A percentile compares a stretch with the other conserved stretches of the same genome.
Evolutionary conservation across 306 rosid species (phyloP).

Genomic region (Lablab purpureus): DNA sequence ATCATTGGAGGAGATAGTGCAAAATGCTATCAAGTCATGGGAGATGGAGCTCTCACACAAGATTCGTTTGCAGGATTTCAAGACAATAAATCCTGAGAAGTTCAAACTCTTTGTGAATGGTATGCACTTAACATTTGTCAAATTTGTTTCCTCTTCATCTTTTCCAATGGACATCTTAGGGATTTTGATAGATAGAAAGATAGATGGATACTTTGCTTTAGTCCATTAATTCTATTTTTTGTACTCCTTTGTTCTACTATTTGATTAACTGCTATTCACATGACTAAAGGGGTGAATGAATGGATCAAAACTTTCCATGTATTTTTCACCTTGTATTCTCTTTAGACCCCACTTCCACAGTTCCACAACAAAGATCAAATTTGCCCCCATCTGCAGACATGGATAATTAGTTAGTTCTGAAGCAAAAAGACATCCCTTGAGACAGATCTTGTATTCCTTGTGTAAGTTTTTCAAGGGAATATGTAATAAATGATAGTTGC

Average conservation of each 20-base stretch:
- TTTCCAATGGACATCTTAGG: background rate
- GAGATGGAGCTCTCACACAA: conserved; percentile 54
- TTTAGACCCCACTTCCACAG: background rate
- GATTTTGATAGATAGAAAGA: background rate
- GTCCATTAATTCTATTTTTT: background rate
- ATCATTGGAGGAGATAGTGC: conserved; percentile 72
- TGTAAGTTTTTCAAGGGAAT: background rate
- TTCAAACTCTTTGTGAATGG: conserved; percentile 55
- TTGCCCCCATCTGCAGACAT: conserved; percentile 2
- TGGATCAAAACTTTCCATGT: background rate
- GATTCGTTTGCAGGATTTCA: conserved; percentile 46
- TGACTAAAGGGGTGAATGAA: background rate
- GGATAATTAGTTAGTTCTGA: background rate
- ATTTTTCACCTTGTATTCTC: background rate
- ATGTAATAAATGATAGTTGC: background rate
- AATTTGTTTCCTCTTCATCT: conserved; percentile 15
- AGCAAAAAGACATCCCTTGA: background rate
- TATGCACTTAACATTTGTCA: background rate
- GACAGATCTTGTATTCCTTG: background rate
- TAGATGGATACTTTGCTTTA: background rate
- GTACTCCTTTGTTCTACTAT: background rate
- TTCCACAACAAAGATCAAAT: conserved; percentile 18
- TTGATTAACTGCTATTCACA: background rate
- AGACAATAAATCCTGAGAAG: conserved; percentile 48
- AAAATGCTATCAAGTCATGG: conserved; percentile 59